These are phyloP conservation scores for Circinella minor DNA, from an alignment of 371 early-diverging fungal genomes.

Conservation along the genomic window DNA sequence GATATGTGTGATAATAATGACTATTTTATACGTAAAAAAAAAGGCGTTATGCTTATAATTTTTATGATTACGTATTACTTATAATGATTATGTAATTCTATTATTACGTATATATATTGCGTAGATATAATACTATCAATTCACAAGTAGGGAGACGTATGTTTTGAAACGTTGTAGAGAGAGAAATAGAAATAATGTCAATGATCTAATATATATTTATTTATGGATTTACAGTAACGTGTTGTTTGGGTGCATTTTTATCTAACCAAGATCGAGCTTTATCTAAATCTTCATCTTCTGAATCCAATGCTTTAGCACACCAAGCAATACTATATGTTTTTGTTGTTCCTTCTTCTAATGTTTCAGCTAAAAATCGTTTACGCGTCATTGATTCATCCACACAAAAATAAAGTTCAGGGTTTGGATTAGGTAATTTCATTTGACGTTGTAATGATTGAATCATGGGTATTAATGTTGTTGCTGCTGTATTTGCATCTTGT, in stretches of 20 bases:
- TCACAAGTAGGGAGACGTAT: no score
- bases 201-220: no score
- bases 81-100: no score
- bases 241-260: conserved; percentile 52
- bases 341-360: conserved; percentile 38
- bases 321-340: conserved; percentile 62
- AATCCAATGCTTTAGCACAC: conserved; percentile 73
- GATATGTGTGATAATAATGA: no score
- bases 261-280: conserved; percentile 66
- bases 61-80: no score
- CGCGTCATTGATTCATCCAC: conserved; percentile 66
- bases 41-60: no score
- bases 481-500: conserved; percentile 76
- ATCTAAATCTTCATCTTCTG: conserved; percentile 57
- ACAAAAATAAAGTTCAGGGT: conserved; percentile 63
- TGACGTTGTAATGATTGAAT: conserved; percentile 45
- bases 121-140: no score
- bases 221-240: conserved; percentile 1
- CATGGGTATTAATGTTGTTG: conserved; percentile 60
- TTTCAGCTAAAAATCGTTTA: conserved; percentile 58
- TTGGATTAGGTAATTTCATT: conserved; percentile 26
- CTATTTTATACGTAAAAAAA: no score
- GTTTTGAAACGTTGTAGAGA: no score
- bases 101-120: no score
- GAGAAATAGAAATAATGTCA: no score